Conservation (phyloP, 768 basidiomycete species). For the Lentinus brumalis region DNA sequence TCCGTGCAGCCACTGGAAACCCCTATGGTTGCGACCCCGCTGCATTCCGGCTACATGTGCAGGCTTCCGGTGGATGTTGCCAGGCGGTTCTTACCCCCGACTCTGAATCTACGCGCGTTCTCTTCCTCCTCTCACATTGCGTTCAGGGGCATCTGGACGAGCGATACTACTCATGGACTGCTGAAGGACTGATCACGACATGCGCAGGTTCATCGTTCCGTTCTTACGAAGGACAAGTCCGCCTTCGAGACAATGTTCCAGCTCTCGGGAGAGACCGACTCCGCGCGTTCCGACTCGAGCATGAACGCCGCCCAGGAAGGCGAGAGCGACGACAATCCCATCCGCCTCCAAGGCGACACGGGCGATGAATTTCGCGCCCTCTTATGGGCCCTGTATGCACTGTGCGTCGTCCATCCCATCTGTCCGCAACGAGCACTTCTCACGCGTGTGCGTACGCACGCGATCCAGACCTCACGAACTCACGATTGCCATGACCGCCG, state of each 20-base stretch:
- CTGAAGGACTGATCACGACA: no score
- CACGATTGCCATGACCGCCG: slow-evolving; percentile 43
- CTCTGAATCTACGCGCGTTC: no score
- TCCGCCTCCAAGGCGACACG: slow-evolving; percentile 48
- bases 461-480: slow-evolving; percentile 46
- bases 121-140: no score
- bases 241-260: slow-evolving; percentile 38
- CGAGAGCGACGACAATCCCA: slow-evolving; percentile 51
- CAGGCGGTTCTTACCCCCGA: no score
- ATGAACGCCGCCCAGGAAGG: slow-evolving; percentile 43
- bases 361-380: slow-evolving; percentile 54
- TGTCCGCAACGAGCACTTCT: not conserved
- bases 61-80: no score
- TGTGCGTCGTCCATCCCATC: slow-evolving; percentile 40
- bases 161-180: no score
- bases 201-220: slow-evolving; percentile 46
- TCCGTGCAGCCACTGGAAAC: no score
- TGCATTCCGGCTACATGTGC: no score
- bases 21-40: no score
- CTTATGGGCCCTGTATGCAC: slow-evolving; percentile 53
- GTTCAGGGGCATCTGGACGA: no score
- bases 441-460: slow-evolving; percentile 22
- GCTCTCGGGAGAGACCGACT: slow-evolving; percentile 32
- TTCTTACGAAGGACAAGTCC: slow-evolving; percentile 46
- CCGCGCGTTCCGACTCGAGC: slow-evolving; percentile 28